A percentile compares a stretch with the other conserved stretches of the same genome.
Conservation (phyloP, 306 rosid genomes). For the Prosopis cineraria region DNA sequence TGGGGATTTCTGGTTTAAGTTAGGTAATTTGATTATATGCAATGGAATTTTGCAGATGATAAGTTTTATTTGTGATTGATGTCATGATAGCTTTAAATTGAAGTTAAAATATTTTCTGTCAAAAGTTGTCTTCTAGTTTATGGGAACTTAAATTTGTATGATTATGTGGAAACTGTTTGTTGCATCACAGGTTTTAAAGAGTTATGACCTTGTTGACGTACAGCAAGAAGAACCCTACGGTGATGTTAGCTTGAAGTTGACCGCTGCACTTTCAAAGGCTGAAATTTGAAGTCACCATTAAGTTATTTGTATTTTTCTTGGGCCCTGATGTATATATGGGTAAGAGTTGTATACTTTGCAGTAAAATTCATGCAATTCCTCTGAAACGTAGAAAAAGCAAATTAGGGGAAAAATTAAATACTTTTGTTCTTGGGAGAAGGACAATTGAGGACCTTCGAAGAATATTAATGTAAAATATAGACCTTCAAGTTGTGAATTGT, state of each 20-base stretch:
- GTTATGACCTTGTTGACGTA: slow-evolving; percentile 58
- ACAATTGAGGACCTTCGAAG: too few relatives aligned
- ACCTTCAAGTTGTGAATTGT: too few relatives aligned
- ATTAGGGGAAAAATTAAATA: neutral
- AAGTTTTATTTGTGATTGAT: neutral
- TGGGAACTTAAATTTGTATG: neutral
- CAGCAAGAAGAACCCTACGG: slow-evolving; percentile 75
- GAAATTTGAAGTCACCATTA: slow-evolving; percentile 44
- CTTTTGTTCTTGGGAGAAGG: too few relatives aligned
- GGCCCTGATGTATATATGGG: slow-evolving; percentile 43
- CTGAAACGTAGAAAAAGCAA: neutral
- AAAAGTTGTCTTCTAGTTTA: neutral
- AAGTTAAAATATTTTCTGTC: too few relatives aligned
- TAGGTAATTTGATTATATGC: neutral
- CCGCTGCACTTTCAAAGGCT: slow-evolving; percentile 51
- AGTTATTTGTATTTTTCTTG: neutral
- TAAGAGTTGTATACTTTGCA: slow-evolving; percentile 26
- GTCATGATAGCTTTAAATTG: neutral
- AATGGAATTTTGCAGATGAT: neutral
- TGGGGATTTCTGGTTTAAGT: neutral
- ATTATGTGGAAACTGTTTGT: slow-evolving; percentile 32
- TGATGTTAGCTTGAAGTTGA: slow-evolving; percentile 67
- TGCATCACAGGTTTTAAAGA: slow-evolving; percentile 69
- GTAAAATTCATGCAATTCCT: neutral
- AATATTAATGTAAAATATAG: too few relatives aligned